phyloP scores from a whole-genome alignment of 192 early-diverging fungal genomes.

The Diversispora epigaea region DNA sequence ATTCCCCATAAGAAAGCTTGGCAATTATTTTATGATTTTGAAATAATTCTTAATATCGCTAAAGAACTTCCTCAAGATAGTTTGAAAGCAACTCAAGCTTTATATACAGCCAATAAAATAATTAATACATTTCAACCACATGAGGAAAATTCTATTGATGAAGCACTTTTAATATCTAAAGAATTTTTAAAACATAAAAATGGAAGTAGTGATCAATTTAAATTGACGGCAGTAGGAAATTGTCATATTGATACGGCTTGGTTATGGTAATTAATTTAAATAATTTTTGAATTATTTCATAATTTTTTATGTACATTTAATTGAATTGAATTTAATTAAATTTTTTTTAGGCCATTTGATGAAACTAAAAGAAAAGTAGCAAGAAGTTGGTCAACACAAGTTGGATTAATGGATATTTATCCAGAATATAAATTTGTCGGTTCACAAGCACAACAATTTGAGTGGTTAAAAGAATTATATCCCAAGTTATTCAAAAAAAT shows the following conservation, averaged over 20 bases:
- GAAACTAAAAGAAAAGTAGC: conserved; percentile 96
- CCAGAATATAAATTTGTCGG: conserved; percentile 91
- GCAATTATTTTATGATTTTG: conserved; percentile 73
- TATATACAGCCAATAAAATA: conserved; percentile 76
- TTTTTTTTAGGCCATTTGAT: conserved; percentile 76
- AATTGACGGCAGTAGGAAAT: conserved; percentile 86
- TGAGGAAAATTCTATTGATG: conserved; percentile 51
- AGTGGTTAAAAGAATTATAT: conserved; percentile 85
- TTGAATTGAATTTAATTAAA: too few relatives aligned
- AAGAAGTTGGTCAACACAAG: conserved; percentile 79
- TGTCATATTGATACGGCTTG: conserved; percentile 82
- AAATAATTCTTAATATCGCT: conserved; percentile 71
- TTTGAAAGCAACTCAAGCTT: conserved; percentile 74
- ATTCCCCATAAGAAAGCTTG: conserved; percentile 72
- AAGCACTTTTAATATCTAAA: too few relatives aligned
- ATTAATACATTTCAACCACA: conserved; percentile 68
- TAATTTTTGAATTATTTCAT: neutral
- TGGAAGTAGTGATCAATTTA: conserved; percentile 65
- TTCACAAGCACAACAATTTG: conserved; percentile 96
- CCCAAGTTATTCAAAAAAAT: conserved; percentile 80
- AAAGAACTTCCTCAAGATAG: conserved; percentile 69
- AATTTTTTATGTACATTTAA: too few relatives aligned
- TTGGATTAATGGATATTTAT: conserved; percentile 80
- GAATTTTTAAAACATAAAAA: conserved; percentile 70
- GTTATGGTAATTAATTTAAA: conserved; percentile 60